Evolutionary conservation across 768 basidiomycete species (phyloP).

Genomic region (Kondoa malvinella): DNA sequence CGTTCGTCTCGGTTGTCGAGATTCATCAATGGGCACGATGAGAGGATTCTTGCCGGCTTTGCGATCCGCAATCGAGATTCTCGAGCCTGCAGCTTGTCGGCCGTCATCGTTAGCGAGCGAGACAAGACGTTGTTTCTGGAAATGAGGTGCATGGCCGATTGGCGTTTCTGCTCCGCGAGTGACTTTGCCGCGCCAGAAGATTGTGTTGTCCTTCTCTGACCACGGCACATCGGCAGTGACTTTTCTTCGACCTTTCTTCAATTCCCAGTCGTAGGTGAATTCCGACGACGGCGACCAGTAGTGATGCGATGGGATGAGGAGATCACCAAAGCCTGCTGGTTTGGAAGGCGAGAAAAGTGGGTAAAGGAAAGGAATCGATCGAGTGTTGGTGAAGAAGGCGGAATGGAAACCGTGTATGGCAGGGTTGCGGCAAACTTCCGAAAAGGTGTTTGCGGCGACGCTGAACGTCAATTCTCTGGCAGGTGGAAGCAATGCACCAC

Average conservation of each 20-base stretch:
- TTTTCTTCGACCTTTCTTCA: slow-evolving; percentile 22
- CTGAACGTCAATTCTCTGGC: slow-evolving; percentile 49
- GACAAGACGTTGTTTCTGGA: slow-evolving; percentile 29
- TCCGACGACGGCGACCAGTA: slow-evolving; percentile 43
- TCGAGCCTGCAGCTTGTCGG: background rate
- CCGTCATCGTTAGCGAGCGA: slow-evolving; percentile 25
- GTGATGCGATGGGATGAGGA: slow-evolving; percentile 89
- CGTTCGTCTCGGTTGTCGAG: slow-evolving; percentile 12
- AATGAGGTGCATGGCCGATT: slow-evolving; percentile 23
- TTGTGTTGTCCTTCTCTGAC: slow-evolving; percentile 63
- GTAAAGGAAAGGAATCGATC: slow-evolving; percentile 69
- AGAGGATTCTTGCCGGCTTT: background rate
- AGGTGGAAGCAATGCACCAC: slow-evolving; percentile 21
- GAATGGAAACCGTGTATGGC: slow-evolving; percentile 76
- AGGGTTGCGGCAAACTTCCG: slow-evolving; percentile 64
- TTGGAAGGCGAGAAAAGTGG: slow-evolving; percentile 89
- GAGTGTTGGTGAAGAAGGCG: slow-evolving; percentile 94
- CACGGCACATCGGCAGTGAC: slow-evolving; percentile 66
- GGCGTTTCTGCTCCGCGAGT: slow-evolving; percentile 47
- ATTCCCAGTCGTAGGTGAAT: slow-evolving; percentile 27
- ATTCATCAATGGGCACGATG: background rate
- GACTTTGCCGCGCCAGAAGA: slow-evolving; percentile 92
- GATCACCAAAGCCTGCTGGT: slow-evolving; percentile 67
- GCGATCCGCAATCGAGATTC: background rate
- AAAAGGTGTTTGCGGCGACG: slow-evolving; percentile 43